A percentile compares a stretch with the other conserved stretches of the same genome.
Evolutionary conservation across 176 grass and related monocot species (phyloP).

Genomic region (Raddia guianensis): DNA sequence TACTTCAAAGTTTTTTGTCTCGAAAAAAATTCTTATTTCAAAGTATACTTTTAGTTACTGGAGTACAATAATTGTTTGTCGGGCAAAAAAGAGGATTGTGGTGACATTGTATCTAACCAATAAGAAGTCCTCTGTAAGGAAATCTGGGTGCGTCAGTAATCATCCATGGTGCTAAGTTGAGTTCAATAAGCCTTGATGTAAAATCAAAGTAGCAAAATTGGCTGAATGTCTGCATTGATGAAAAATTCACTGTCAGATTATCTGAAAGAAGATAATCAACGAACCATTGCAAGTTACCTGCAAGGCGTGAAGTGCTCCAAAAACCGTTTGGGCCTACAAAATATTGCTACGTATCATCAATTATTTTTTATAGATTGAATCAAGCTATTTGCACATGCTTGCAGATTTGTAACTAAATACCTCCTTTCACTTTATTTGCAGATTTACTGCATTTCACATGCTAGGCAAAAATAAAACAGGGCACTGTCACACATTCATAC

Average conservation of each 20-base stretch:
- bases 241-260: conserved; percentile 30
- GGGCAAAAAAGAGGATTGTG: not conserved
- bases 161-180: conserved; percentile 83
- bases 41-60: not conserved
- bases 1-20: not conserved
- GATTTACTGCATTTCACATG: conserved; percentile 7
- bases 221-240: conserved; percentile 75
- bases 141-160: conserved; percentile 86
- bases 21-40: not conserved
- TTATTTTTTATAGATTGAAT: conserved; percentile 13
- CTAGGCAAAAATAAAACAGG: conserved; percentile 17
- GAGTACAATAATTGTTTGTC: not conserved
- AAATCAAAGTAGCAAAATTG: conserved; percentile 94
- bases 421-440: conserved; percentile 1
- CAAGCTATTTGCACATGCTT: conserved; percentile 9
- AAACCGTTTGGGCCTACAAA: conserved; percentile 94
- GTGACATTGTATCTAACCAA: conserved; percentile 63
- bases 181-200: conserved; percentile 63
- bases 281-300: conserved; percentile 63
- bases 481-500: not conserved
- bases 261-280: conserved; percentile 10
- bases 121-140: conserved; percentile 91
- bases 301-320: conserved; percentile 85
- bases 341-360: conserved; percentile 34
- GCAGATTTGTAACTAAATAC: not conserved